These are phyloP conservation scores for Botrytis byssoidea DNA, from an alignment of 2,329 filamentous ascomycete genomes.

Conservation along the genomic window DNA sequence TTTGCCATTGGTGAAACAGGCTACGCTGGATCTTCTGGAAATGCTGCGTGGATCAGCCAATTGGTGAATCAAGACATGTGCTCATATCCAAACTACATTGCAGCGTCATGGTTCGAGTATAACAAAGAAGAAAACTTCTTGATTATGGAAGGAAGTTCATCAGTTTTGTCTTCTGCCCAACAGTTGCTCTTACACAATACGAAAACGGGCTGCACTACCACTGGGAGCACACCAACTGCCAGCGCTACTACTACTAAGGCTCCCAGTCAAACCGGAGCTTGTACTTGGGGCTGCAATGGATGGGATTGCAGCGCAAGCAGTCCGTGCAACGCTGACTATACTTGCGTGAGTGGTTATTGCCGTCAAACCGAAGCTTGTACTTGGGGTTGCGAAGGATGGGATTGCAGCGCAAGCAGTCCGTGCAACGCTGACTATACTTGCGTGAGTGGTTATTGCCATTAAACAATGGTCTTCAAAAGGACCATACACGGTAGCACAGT, in stretches of 20 bases:
- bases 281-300: constrained; percentile 20
- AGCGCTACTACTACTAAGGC: background rate
- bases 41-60: constrained; percentile 19
- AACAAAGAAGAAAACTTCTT: constrained; percentile 20
- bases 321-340: constrained; percentile 8
- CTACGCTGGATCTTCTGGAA: constrained; percentile 12
- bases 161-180: constrained; percentile 8
- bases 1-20: constrained; percentile 23
- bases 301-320: constrained; percentile 17
- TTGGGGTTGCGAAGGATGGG: constrained; percentile 21
- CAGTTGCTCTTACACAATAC: constrained; percentile 16
- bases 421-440: constrained; percentile 6
- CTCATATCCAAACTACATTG: constrained; percentile 21
- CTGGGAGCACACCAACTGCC: background rate
- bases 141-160: constrained; percentile 18
- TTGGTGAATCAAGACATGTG: constrained; percentile 23
- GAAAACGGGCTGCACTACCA: constrained; percentile 9
- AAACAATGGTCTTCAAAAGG: background rate
- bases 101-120: constrained; percentile 23
- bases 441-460: constrained; percentile 16
- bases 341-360: background rate
- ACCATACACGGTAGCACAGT: background rate
- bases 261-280: background rate
- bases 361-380: constrained; percentile 4
- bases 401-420: constrained; percentile 11